Evolutionary conservation across 208 protist species (phyloP).

Genomic region (Tetramitus jugosus): DNA sequence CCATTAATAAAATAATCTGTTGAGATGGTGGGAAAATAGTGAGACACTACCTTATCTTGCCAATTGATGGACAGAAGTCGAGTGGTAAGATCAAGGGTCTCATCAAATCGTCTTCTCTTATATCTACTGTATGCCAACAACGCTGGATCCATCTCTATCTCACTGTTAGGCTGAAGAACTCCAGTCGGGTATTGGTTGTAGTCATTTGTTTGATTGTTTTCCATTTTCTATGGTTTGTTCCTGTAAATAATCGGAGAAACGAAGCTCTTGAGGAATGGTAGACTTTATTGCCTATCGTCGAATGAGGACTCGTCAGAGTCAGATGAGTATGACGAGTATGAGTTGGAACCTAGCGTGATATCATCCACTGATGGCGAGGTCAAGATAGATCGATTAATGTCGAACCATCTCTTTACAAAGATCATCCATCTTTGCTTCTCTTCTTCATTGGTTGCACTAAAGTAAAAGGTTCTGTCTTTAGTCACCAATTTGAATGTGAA

Average conservation of each 20-base stretch:
- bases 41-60: conserved; percentile 7
- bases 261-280: too few species aligned
- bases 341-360: too few species aligned
- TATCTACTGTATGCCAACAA: conserved; percentile 75
- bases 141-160: conserved; percentile 62
- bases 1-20: conserved; percentile 9
- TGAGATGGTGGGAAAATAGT: too few species aligned
- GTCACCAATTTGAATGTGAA: conserved; percentile 14
- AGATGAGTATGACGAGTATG: too few species aligned
- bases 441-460: neutral
- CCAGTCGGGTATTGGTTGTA: too few species aligned
- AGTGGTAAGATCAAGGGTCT: conserved; percentile 61
- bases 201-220: too few species aligned
- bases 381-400: neutral
- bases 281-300: too few species aligned
- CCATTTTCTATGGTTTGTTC: too few species aligned
- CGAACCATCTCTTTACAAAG: neutral
- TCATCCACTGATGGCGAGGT: too few species aligned
- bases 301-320: too few species aligned
- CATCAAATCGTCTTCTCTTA: conserved; percentile 63
- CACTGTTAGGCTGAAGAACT: too few species aligned
- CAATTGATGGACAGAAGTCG: conserved; percentile 49
- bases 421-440: neutral
- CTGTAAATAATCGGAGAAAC: too few species aligned
- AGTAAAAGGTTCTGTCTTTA: neutral